phyloP scores from a whole-genome alignment of 352 stramenopile species.

The Pythium dissotocum region DNA sequence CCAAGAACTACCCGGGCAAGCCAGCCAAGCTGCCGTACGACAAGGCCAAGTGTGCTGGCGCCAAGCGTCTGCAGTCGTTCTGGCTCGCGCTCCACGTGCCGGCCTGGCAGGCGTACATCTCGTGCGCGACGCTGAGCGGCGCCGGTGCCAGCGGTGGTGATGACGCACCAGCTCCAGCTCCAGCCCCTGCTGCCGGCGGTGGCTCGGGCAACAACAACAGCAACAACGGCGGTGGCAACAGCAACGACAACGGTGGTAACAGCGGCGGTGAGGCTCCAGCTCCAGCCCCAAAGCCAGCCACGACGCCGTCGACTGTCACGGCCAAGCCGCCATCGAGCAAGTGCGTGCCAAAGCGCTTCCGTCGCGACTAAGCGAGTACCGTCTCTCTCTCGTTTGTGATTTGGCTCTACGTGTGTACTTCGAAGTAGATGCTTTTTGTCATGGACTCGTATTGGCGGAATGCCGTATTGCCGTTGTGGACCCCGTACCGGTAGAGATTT shows the following conservation, averaged over 20 bases:
- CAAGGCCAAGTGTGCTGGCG: constrained; percentile 38
- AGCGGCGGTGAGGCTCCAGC: background rate
- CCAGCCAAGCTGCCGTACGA: constrained; percentile 45
- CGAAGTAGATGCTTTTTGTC: too few relatives aligned
- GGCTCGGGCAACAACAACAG: background rate
- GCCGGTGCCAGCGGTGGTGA: background rate
- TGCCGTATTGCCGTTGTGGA: too few relatives aligned
- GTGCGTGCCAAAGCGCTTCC: constrained; percentile 16
- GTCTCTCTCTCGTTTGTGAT: too few relatives aligned
- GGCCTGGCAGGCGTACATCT: constrained; percentile 40
- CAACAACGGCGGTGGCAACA: background rate
- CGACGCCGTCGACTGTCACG: background rate
- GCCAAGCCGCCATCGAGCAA: background rate
- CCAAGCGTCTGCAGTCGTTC: constrained; percentile 39
- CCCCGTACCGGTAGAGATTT: too few relatives aligned
- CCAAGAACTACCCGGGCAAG: constrained; percentile 35
- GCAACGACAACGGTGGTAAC: too few relatives aligned
- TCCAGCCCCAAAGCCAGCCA: background rate
- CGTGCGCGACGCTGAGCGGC: constrained; percentile 22
- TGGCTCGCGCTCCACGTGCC: constrained; percentile 41
- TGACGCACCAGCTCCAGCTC: background rate
- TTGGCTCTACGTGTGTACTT: too few relatives aligned
- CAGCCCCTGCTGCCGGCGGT: background rate
- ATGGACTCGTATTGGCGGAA: too few relatives aligned
- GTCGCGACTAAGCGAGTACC: constrained; percentile 6